phyloP scores from a whole-genome alignment of 371 early-diverging fungal genomes.

The Haplosporangium sp. region DNA sequence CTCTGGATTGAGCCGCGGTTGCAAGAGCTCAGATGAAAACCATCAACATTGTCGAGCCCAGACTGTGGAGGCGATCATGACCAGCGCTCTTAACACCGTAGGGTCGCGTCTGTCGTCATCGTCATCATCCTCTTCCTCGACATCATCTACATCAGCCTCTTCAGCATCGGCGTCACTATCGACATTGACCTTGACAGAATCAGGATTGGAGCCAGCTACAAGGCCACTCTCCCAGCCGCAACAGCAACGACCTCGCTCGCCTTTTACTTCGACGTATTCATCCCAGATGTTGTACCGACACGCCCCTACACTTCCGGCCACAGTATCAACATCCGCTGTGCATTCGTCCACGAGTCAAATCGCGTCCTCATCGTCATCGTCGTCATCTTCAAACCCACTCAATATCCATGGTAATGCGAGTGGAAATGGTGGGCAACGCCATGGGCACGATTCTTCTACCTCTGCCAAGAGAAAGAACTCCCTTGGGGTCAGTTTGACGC shows the following conservation, averaged over 20 bases:
- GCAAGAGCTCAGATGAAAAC: conserved; percentile 22
- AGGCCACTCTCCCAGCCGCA: conserved; percentile 32
- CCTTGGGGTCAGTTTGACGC: conserved; percentile 26
- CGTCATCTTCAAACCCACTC: conserved; percentile 11
- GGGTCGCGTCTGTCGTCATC: conserved; percentile 10
- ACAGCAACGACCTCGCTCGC: conserved; percentile 12
- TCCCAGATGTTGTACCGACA: conserved; percentile 18
- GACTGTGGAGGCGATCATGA: conserved; percentile 49
- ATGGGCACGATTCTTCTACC: conserved; percentile 26
- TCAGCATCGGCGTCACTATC: conserved; percentile 56
- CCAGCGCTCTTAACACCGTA: conserved; percentile 12
- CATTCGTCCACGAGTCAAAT: conserved; percentile 15
- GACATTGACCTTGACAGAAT: conserved; percentile 38
- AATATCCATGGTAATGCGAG: conserved; percentile 13
- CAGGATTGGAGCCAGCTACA: conserved; percentile 20
- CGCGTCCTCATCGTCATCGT: conserved; percentile 5
- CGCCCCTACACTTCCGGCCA: conserved; percentile 13
- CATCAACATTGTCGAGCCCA: conserved; percentile 50
- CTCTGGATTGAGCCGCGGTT: conserved; percentile 38
- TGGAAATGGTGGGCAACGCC: conserved; percentile 15
- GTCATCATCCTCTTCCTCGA: conserved; percentile 45
- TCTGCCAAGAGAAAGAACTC: conserved; percentile 51
- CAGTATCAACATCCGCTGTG: conserved; percentile 6
- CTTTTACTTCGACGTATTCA: conserved; percentile 15
- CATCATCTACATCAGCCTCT: conserved; percentile 50